Evolutionary conservation across 1,284 basidiomycete species (phyloP), one percentile per base, ranked within the genome.

Genomic region (Clitocybe nebularis): DNA sequence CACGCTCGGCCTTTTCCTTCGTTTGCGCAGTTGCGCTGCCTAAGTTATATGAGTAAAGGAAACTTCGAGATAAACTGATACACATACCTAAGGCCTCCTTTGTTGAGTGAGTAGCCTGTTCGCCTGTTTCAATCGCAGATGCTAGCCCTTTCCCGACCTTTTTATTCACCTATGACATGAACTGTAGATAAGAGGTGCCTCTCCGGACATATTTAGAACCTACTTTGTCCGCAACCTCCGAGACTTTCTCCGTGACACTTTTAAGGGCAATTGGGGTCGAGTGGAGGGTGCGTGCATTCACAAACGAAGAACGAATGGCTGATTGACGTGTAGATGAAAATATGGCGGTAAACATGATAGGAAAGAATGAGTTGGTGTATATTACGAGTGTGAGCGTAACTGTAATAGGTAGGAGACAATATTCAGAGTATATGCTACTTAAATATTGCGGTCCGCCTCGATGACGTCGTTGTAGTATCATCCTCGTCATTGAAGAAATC

Each of bases 121-220:
- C 77, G 6, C 79, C 81, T 10, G 68, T 77, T 46, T 81, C 82
- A 45, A 86, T 77, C 0, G 79, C 81, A 5, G 69, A 72, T 10
- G 81, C 83, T 6, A 86, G 62, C 1, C 72, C 72, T 48, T 74
- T 59, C 1, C 81, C 81, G 6, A 83, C 67, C 19, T 71, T 72
- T 60, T 74, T 77, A 59, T 82, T 84, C 1, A 83, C 70, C 81
- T 85, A 17, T 5, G 20, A 26, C 6, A 7, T 3, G 14, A 10
- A 16, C 11, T 29, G 11, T 35, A 41, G 1, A 21, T 4, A 9
- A 4, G n/a, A 11, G 2, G 19, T 23, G 11, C n/a, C 3, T 16
- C 7, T 22, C 21, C 13, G 5, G n/a, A 16, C 3, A n/a, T 22
- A 17, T n/a, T 19, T 4, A 10, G 3, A 1, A 43, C 48, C 3